A percentile compares a stretch with the other conserved stretches of the same genome.
Conservation (phyloP, 306 rosid genomes). For the Acacia crassicarpa region DNA sequence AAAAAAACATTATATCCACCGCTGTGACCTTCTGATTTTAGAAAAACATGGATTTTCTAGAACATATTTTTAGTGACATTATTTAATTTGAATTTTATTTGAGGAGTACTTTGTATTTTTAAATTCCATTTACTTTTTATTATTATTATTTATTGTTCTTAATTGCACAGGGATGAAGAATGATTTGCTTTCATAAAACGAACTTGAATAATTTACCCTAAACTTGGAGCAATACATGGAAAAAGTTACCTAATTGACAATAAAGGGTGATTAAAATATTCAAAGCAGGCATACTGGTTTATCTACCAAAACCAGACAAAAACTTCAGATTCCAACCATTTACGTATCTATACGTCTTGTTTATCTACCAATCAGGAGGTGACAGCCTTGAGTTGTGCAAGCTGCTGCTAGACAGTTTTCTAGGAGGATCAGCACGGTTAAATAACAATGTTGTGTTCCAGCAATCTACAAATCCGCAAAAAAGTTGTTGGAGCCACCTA, state of each 20-base stretch:
- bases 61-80: neutral
- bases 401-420: neutral
- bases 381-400: neutral
- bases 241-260: neutral
- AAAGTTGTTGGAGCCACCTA: slow-evolving; percentile 38
- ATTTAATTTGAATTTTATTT: too few relatives aligned
- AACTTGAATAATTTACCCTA: neutral
- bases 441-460: slow-evolving; percentile 6
- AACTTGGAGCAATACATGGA: neutral
- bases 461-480: slow-evolving; percentile 54
- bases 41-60: too few relatives aligned
- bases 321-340: neutral
- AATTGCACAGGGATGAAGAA: neutral
- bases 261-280: too few relatives aligned
- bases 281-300: neutral
- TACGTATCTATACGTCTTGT: too few relatives aligned
- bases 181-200: neutral
- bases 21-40: neutral
- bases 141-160: neutral
- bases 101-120: neutral
- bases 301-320: neutral
- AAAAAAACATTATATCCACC: too few relatives aligned
- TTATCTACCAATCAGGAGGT: neutral
- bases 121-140: neutral
- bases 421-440: neutral